Percentiles rank a stretch among this genome's conserved stretches.
These are phyloP conservation scores for Aspergillus incahuasiensis DNA, from an alignment of 495 filamentous ascomycete genomes.

Conservation along the genomic window DNA sequence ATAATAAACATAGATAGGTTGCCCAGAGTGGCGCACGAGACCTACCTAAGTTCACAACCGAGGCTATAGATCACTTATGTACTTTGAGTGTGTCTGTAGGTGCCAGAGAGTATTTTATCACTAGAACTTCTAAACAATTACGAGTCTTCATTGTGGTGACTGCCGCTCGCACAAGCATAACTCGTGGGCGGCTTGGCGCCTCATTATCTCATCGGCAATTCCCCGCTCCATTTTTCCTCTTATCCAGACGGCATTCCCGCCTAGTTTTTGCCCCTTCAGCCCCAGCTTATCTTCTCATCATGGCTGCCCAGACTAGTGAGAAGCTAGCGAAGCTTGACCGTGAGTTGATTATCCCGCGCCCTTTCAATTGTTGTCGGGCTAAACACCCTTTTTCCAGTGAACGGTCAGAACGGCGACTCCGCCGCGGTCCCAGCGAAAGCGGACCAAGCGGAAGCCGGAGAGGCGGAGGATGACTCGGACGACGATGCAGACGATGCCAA, in stretches of 20 bases:
- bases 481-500: conserved; percentile 54
- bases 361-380: conserved; percentile 11
- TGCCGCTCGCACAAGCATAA: neutral
- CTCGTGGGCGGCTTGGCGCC: conserved; percentile 6
- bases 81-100: neutral
- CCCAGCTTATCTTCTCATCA: conserved; percentile 25
- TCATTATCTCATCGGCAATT: conserved; percentile 10
- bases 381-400: conserved; percentile 35
- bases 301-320: conserved; percentile 51
- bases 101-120: neutral
- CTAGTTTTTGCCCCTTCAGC: conserved; percentile 5
- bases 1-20: neutral
- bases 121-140: neutral
- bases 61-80: neutral
- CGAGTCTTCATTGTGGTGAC: neutral
- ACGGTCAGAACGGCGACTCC: conserved; percentile 46
- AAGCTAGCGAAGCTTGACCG: conserved; percentile 51
- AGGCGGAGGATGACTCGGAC: conserved; percentile 64
- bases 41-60: neutral
- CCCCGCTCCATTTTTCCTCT: conserved; percentile 17
- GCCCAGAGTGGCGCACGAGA: neutral
- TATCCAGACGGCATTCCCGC: conserved; percentile 2
- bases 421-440: conserved; percentile 38
- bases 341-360: conserved; percentile 23
- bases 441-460: conserved; percentile 32